Conservation (phyloP, 2,329 filamentous ascomycete genomes). For the Aspergillus viridinutans region DNA sequence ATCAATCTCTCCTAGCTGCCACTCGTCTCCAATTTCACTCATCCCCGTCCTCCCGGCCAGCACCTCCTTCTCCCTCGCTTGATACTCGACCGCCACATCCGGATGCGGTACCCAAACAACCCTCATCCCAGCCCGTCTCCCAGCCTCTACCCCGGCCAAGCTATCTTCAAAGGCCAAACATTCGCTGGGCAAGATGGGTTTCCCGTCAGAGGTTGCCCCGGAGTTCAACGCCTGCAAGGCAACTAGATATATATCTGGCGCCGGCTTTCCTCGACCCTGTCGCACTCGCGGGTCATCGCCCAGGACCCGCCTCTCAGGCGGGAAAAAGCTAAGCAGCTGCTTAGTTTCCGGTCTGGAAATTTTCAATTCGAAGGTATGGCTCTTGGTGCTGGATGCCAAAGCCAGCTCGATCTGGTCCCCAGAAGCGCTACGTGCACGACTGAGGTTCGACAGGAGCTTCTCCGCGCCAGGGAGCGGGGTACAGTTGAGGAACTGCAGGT, state of each 20-base stretch:
- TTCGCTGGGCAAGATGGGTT: conserved; percentile 21
- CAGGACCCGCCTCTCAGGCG: conserved; percentile 11
- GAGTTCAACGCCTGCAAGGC: conserved; percentile 19
- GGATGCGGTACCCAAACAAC: conserved; percentile 33
- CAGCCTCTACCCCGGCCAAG: conserved; percentile 28
- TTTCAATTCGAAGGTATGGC: conserved; percentile 19
- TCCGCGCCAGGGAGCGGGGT: conserved; percentile 19
- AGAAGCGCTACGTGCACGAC: conserved; percentile 8
- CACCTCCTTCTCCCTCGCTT: conserved; percentile 16
- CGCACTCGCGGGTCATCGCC: conserved; percentile 19
- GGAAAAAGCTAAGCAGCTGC: conserved; percentile 13
- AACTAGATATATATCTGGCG: conserved; percentile 25
- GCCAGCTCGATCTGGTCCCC: conserved; percentile 17
- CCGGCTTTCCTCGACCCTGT: conserved; percentile 22
- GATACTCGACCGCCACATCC: conserved; percentile 32
- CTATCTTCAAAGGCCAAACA: conserved; percentile 36
- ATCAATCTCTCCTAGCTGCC: conserved; percentile 14
- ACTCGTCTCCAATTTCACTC: conserved; percentile 2
- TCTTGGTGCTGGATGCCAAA: conserved; percentile 22
- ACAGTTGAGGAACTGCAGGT: conserved; percentile 24
- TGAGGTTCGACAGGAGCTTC: conserved; percentile 16
- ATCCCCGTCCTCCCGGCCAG: conserved; percentile 22
- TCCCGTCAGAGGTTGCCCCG: background rate
- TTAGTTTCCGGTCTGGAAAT: conserved; percentile 18
- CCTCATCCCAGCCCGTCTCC: conserved; percentile 31